Evolutionary conservation across 2,329 filamentous ascomycete species (phyloP), one percentile per base, ranked within the genome.

Genomic region (Gnomoniopsis sp.): DNA sequence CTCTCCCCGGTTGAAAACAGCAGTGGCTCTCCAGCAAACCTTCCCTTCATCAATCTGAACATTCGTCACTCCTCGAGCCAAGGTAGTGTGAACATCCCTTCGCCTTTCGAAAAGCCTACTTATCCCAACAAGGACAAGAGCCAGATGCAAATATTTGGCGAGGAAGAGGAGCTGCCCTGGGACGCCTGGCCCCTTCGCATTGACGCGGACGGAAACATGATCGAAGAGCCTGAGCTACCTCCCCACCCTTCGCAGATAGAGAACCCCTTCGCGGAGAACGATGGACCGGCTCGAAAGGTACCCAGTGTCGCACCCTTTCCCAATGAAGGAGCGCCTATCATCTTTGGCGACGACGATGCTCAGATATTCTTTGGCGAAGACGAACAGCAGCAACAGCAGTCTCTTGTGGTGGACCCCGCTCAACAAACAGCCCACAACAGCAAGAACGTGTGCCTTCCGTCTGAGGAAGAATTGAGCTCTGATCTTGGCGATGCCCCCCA

Each of bases 191-290:
- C 75, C 2, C 71, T 84, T 26, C 74, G 77, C n/a, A 77, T 84
- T 54, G 81, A 83, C 60, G 75, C 70, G 23, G 69, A 82, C 11
- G 81, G 81, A 41, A 82, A 82, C 59, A 66, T 83, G 38, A 64
- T 80, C 14, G 76, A 79, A 17, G 77, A 80, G 49, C 71, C 71
- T 21, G 75, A 79, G 38, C 68, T 83, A 34, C 80, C 80, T 36
- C 68, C 68, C 19, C 68, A 79, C 26, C 73, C 70, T 36, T 63
- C 55, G 23, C 43, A 51, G 53, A 66, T 53, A 58, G 61, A 51
- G 11, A 17, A 33, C 33, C 8, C 23, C 3, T 34, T 36, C 15
- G 49, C 49, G 15, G 44, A 43, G 38, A 11, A 22, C 12, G 47
- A 51, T n/a, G 44, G 26, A 34, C 22, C 51, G n/a, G 19, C 14